Evolutionary conservation across 192 early-diverging fungal genomes (phyloP), one percentile per base, ranked within the genome.

Genomic region (Rhizoclosmatium sp.): DNA sequence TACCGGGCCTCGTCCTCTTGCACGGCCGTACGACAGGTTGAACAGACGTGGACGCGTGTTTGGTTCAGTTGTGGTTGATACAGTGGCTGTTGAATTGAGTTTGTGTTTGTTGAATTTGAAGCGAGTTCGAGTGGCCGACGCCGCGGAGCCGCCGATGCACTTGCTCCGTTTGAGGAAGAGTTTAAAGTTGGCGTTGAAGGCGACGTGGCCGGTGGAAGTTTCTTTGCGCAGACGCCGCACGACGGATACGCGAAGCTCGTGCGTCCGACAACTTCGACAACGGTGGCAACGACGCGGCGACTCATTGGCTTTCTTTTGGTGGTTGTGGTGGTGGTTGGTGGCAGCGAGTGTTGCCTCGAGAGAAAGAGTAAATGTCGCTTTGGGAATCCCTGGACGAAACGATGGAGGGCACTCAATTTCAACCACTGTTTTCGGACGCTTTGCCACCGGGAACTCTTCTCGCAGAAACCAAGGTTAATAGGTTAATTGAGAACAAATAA

Each of bases 281-380:
- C 58, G 23, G 49, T 51, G 21, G 70, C 70, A 19, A 72, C 14
- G 2, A 72, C 54, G 54, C 70, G 70, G 19, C 61, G 61, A 16
- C 51, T 54, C 51, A 54, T 54, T 54, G 51, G 51, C 9, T 16
- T 7, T 54, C 51, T 0, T 54, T 7, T 54, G 51, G 9, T 7
- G 5, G 51, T 7, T 54, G 51, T 54, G 51, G 51, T 54, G 51
- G 51, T 54, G 51, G 31, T 31, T 54, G 51, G 51, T 54, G 51
- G 51, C 51, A 54, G 51, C 31, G 31, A 31, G 0, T 0, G 31
- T 31, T 31, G 31, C 31, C 31, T 31, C 31, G 31, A 31, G 31
- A 0, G 31, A 31, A 31, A 31, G 31, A 31, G 31, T 31, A 31
- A 31, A 31, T 31, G 31, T 31, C 31, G 31, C 31, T 31, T 31